A percentile compares a stretch with the other conserved stretches of the same genome.
Conservation (phyloP, 768 basidiomycete species). For the Hortiboletus campestris region DNA sequence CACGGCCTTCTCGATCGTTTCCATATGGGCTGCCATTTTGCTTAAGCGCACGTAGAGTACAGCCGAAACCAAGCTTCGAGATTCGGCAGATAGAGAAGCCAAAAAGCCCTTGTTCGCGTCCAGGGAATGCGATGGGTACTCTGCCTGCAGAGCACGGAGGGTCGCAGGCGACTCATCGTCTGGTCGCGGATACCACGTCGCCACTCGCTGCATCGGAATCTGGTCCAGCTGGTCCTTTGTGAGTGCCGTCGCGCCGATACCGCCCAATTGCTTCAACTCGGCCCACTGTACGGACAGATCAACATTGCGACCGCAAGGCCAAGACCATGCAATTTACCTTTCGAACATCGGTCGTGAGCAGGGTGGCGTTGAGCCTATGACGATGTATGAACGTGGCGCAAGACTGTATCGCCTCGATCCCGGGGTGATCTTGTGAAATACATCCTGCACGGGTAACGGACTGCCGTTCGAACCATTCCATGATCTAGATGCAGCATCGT, state of each 20-base stretch:
- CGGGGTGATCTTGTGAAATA: conserved; percentile 35
- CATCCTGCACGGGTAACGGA: not conserved
- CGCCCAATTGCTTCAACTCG: conserved; percentile 42
- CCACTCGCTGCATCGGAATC: conserved; percentile 30
- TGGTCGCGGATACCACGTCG: conserved; percentile 28
- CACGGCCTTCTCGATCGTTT: conserved; percentile 36
- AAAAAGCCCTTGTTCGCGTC: conserved; percentile 34
- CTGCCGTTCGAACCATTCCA: conserved; percentile 42
- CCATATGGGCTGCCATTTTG: conserved; percentile 39
- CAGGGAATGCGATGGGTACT: conserved; percentile 38
- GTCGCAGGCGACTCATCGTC: conserved; percentile 30
- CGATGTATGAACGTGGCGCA: conserved; percentile 43
- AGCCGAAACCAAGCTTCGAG: conserved; percentile 32
- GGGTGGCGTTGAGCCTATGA: conserved; percentile 38
- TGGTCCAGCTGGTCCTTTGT: conserved; percentile 39
- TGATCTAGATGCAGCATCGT: conserved; percentile 32
- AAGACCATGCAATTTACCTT: conserved; percentile 28
- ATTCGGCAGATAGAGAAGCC: conserved; percentile 36
- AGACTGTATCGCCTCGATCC: conserved; percentile 46
- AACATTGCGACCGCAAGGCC: not conserved
- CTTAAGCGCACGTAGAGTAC: conserved; percentile 36
- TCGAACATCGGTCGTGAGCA: conserved; percentile 44
- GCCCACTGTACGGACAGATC: conserved; percentile 30
- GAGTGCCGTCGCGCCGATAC: conserved; percentile 44
- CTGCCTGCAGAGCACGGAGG: conserved; percentile 38